Evolutionary conservation across 768 basidiomycete species (phyloP), one percentile per base, ranked within the genome.

Genomic region (Rickenella mellea): DNA sequence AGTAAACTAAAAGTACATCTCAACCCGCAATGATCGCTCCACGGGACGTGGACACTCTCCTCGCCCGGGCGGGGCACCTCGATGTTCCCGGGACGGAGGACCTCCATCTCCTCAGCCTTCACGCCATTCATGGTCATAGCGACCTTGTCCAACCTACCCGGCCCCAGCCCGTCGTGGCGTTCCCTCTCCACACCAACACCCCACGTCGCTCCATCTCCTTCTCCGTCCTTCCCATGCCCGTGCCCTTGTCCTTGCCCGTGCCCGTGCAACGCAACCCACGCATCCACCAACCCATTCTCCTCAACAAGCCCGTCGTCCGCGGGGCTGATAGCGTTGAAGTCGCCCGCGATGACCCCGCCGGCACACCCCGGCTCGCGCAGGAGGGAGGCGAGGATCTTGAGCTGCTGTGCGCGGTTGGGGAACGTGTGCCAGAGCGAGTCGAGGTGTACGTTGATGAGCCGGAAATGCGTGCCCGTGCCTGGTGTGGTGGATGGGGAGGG

Each of bases 271-370:
- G 53, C 55, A 48, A 63, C 52, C 68, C 68, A 69, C 9, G 64
- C 66, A 56, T 70, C 68, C 2, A 67, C 53, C 52, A 70, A 61
- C 15, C 41, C 52, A 56, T 65, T 48, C 43, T 62, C 50, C 42
- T 62, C 58, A 48, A 68, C 41, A 41, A 68, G 62, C 32, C 2
- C 41, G 41, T 62, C 33, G 51, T 70, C 67, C 39, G 57, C 53
- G 37, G 62, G 57, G 49, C 44, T 44, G 52, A 67, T 62, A 25
- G 69, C 63, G 50, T 69, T 68, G 61, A 69, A 68, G 58, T 70
- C 68, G n/a, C 69, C 68, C 14, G 65, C 69, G 31, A 70, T 64
- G 40, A 70, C n/a, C 2, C 69, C 65, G 22, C 65, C 60, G 39
- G 56, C 31, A 54, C 66, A 66, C 52, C 65, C 56, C 4, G 56